Evolutionary conservation across 139 green algal species (phyloP).

Genomic region (Auxenochlorella pyrenoidosa): DNA sequence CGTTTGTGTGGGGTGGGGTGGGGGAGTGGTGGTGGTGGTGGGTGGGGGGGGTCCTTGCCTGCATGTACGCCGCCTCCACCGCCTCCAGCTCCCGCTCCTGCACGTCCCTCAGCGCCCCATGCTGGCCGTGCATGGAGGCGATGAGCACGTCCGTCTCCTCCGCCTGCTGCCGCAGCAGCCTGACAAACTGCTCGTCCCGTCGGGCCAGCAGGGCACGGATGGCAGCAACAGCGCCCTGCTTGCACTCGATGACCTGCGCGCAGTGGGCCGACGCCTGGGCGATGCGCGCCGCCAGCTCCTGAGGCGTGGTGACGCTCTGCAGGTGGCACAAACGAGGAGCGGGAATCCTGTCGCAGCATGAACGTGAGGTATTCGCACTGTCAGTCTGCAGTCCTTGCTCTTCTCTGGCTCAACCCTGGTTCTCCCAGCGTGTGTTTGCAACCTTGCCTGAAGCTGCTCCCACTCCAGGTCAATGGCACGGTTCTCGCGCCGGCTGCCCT

Average conservation of each 20-base stretch:
- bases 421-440: too few relatives aligned
- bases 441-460: slow-evolving; percentile 17
- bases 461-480: slow-evolving; percentile 33
- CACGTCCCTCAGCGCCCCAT: not conserved
- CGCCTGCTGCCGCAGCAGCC: slow-evolving; percentile 22
- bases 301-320: not conserved
- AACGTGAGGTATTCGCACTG: not conserved
- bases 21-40: too few relatives aligned
- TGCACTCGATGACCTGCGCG: slow-evolving; percentile 20
- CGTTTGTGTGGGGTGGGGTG: too few relatives aligned
- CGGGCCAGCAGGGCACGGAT: not conserved
- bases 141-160: slow-evolving; percentile 32
- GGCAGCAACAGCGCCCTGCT: not conserved
- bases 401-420: too few relatives aligned
- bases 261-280: not conserved
- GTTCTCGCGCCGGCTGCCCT: slow-evolving; percentile 15
- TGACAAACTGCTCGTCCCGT: slow-evolving; percentile 20
- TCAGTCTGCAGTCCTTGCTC: not conserved
- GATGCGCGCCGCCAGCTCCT: slow-evolving; percentile 2
- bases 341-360: not conserved
- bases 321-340: not conserved
- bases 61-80: slow-evolving; percentile 34
- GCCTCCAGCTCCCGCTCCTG: slow-evolving; percentile 31
- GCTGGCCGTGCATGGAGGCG: slow-evolving; percentile 3
- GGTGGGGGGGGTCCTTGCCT: too few relatives aligned